Percentiles rank a stretch among this genome's conserved stretches.
Evolutionary conservation across 495 filamentous ascomycete species (phyloP).

Genomic region (Aspergillus hancockii): DNA sequence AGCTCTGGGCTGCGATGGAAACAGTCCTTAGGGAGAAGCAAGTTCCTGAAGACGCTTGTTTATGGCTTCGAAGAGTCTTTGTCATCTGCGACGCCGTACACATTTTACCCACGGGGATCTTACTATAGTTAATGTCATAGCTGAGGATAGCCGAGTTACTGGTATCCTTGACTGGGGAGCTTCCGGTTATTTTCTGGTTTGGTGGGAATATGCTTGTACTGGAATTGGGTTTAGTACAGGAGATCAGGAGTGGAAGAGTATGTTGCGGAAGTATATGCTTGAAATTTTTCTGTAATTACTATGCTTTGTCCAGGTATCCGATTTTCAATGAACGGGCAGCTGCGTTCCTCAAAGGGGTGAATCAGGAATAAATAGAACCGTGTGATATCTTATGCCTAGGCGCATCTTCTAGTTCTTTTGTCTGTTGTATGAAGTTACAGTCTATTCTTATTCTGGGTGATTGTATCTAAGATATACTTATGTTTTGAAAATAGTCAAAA

Average conservation of each 20-base stretch:
- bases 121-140: conserved; percentile 33
- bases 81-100: conserved; percentile 28
- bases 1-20: conserved; percentile 29
- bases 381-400: too few species aligned
- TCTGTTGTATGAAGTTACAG: too few species aligned
- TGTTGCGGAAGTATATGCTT: conserved; percentile 24
- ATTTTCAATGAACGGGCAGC: background rate
- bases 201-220: conserved; percentile 33
- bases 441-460: too few species aligned
- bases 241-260: conserved; percentile 25
- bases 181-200: conserved; percentile 34
- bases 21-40: conserved; percentile 5
- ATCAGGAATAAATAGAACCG: too few species aligned
- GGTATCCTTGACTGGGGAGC: conserved; percentile 38
- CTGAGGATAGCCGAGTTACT: conserved; percentile 22
- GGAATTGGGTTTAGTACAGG: conserved; percentile 10
- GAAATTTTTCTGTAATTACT: conserved; percentile 18
- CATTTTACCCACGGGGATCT: conserved; percentile 33
- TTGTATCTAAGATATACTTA: too few species aligned
- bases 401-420: too few species aligned
- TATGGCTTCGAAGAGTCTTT: conserved; percentile 23
- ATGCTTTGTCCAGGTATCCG: conserved; percentile 7
- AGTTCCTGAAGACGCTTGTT: conserved; percentile 19
- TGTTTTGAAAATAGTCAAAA: too few species aligned
- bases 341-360: background rate